Evolutionary conservation across 1,139 yeast species (phyloP), one percentile per base, ranked within the genome.

Genomic region (Yamadazyma trypodendri): DNA sequence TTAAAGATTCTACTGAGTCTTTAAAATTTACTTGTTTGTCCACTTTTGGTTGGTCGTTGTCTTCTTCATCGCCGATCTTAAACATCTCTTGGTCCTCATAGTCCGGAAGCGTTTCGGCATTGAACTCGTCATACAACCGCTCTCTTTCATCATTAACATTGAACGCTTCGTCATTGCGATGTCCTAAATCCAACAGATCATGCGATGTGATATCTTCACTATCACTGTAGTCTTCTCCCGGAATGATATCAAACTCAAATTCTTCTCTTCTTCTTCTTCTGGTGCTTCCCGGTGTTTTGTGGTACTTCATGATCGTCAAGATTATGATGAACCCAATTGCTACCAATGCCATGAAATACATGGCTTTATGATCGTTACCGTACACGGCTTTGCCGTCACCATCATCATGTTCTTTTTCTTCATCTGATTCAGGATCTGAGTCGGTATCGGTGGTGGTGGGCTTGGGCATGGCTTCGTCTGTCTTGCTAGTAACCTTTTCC

Each of bases 221-320:
- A 39, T 65, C 72, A 37, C 55, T 52, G 49, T 72, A 70, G 46
- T 84, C 90, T 51, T 78, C 84, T 1, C 84, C 84, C 13, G 80
- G 81, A 36, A 84, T 84, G 32, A 84, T 82, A 56, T 84, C 94
- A 57, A 84, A 84, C 56, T 84, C 94, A 53, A 78, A 84, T 44
- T 83, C 84, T 40, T 81, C 86, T 61, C 89, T 74, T 52, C 84
- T 74, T 38, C 77, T 64, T 39, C 75, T 69, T 40, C 79, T 67
- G 6, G 68, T 56, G 39, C 68, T 60, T 17, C 71, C 70, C n/a
- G 74, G 74, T 2, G 68, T 61, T 48, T 76, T 72, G 39, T 77
- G 76, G 54, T 71, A 72, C 42, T 72, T 64, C 68, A 79, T 76
- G 43, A 82, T 68, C 9, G 77, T 52, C 21, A 80, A 52, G 3